Percentiles rank a stretch among this genome's conserved stretches.
Conservation (phyloP, 2,329 filamentous ascomycete species). For the Beauveria sp. region DNA sequence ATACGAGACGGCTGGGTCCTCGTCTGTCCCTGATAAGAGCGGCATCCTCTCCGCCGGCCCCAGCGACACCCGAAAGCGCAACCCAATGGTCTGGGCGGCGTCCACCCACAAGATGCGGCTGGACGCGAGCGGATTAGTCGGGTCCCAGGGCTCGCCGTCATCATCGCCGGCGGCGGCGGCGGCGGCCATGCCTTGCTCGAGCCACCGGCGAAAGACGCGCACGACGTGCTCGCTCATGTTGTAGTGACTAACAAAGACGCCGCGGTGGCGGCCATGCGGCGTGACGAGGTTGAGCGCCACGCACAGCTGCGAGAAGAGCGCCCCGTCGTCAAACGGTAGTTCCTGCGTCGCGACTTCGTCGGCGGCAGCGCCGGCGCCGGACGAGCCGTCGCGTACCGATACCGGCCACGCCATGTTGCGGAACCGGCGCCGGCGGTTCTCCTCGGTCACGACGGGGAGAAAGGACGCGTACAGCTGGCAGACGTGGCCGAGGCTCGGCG, state of each 20-base stretch:
- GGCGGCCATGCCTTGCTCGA: conserved; percentile 41
- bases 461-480: conserved; percentile 62
- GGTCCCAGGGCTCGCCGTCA: neutral
- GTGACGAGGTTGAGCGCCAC: conserved; percentile 59
- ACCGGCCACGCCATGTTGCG: conserved; percentile 10
- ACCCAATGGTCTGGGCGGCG: conserved; percentile 50
- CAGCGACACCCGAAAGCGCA: conserved; percentile 54
- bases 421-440: conserved; percentile 33
- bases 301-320: conserved; percentile 69
- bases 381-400: neutral
- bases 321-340: conserved; percentile 58
- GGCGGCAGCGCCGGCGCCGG: conserved; percentile 12
- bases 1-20: conserved; percentile 63
- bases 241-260: conserved; percentile 56
- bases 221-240: conserved; percentile 61
- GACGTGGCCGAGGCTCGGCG: conserved; percentile 30
- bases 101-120: conserved; percentile 61
- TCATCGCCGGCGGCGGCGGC: neutral
- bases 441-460: conserved; percentile 51
- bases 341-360: conserved; percentile 40
- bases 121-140: conserved; percentile 13
- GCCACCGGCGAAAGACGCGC: conserved; percentile 66
- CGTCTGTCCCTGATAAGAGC: conserved; percentile 48
- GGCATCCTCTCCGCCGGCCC: conserved; percentile 35
- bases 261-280: conserved; percentile 51